phyloP scores from a whole-genome alignment of 768 basidiomycete species.

The Suillus alpinus region DNA sequence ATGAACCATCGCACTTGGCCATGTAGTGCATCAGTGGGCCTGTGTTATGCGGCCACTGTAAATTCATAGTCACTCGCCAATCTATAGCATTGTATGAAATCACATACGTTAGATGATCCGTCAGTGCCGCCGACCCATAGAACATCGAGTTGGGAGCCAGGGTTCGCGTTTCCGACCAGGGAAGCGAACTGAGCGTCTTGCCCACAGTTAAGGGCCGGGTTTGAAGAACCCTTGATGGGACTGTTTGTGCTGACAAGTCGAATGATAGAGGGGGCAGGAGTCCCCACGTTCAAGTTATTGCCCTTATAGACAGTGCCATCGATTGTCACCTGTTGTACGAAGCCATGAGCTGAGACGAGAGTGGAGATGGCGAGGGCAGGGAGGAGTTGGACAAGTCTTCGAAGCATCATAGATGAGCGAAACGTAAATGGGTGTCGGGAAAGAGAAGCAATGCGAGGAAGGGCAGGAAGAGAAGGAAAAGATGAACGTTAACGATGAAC shows the following conservation, averaged over 20 bases:
- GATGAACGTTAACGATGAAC: background rate
- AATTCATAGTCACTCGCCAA: background rate
- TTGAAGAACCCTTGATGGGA: slow-evolving; percentile 56
- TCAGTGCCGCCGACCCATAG: slow-evolving; percentile 50
- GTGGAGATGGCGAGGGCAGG: slow-evolving; percentile 14
- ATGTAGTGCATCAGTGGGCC: slow-evolving; percentile 77
- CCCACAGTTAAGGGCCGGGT: slow-evolving; percentile 61
- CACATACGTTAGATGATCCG: slow-evolving; percentile 30
- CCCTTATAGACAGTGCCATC: slow-evolving; percentile 27
- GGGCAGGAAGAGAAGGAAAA: background rate
- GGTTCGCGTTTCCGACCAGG: slow-evolving; percentile 52
- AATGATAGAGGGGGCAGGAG: slow-evolving; percentile 37
- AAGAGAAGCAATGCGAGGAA: background rate
- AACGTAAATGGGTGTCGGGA: background rate
- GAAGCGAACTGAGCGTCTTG: slow-evolving; percentile 46
- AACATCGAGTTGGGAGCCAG: slow-evolving; percentile 53
- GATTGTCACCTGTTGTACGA: slow-evolving; percentile 26
- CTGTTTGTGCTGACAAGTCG: slow-evolving; percentile 41
- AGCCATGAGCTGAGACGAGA: slow-evolving; percentile 31
- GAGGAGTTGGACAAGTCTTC: slow-evolving; percentile 3
- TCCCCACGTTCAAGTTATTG: slow-evolving; percentile 29
- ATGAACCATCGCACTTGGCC: slow-evolving; percentile 55
- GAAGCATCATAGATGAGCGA: background rate
- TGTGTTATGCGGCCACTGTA: slow-evolving; percentile 51
- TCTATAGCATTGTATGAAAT: background rate